Conservation (phyloP, 2,329 filamentous ascomycete species). For the Penicillium sp. region DNA sequence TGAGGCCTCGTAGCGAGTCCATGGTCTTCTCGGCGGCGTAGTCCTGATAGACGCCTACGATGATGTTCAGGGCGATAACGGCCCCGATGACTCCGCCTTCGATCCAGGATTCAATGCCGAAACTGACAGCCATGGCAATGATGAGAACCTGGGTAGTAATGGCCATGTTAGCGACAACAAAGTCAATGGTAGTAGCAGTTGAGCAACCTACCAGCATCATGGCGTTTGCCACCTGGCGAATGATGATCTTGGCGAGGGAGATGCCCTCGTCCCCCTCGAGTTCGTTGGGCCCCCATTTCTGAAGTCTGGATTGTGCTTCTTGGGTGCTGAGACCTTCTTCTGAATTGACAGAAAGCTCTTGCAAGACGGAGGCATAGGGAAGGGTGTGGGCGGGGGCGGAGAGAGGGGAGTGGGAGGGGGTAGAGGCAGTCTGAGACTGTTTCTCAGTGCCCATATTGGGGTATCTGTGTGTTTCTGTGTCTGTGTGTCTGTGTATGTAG, state of each 20-base stretch:
- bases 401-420: too few species aligned
- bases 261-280: conserved; percentile 58
- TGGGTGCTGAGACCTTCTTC: conserved; percentile 54
- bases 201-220: conserved; percentile 55
- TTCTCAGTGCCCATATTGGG: too few species aligned
- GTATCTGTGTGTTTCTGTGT: too few species aligned
- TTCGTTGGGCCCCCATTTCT: conserved; percentile 54
- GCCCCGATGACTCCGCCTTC: conserved; percentile 53
- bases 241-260: conserved; percentile 59
- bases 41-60: conserved; percentile 55
- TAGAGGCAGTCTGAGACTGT: too few species aligned
- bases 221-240: conserved; percentile 59
- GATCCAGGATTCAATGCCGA: conserved; percentile 50
- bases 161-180: too few species aligned
- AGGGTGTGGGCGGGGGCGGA: too few species aligned
- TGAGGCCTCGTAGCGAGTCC: conserved; percentile 49
- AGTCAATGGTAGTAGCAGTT: too few species aligned
- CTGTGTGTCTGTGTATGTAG: too few species aligned
- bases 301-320: too few species aligned
- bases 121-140: conserved; percentile 61
- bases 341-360: conserved; percentile 37
- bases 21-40: conserved; percentile 56
- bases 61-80: conserved; percentile 51
- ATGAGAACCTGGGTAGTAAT: conserved; percentile 75
- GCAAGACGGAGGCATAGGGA: too few species aligned